A percentile compares a stretch with the other conserved stretches of the same genome.
Evolutionary conservation across 768 basidiomycete genomes (phyloP).

Genomic region (Hydnum rufescens): DNA sequence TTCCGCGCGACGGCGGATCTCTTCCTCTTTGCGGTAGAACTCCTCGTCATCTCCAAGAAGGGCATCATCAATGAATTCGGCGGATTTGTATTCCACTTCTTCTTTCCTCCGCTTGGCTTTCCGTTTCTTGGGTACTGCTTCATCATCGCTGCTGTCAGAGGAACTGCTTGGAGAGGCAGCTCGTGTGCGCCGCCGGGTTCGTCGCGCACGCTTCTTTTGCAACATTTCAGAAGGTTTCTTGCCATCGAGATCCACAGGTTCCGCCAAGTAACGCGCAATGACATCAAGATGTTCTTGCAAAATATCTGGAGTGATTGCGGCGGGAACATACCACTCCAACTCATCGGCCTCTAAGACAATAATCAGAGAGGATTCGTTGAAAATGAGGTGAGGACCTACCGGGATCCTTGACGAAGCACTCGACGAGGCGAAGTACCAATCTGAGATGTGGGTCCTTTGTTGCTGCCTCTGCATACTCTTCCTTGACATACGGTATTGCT

Average conservation of each 20-base stretch:
- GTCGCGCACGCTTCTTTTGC: conserved; percentile 35
- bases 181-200: conserved; percentile 28
- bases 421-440: conserved; percentile 61
- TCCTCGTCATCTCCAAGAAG: conserved; percentile 51
- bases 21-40: conserved; percentile 62
- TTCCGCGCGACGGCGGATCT: conserved; percentile 23
- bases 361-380: conserved; percentile 1
- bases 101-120: conserved; percentile 32
- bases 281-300: conserved; percentile 50
- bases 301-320: conserved; percentile 41
- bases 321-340: conserved; percentile 72
- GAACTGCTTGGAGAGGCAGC: conserved; percentile 15
- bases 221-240: conserved; percentile 57
- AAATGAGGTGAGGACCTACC: neutral
- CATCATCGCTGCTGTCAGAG: conserved; percentile 24
- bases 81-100: conserved; percentile 62
- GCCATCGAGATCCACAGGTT: conserved; percentile 62
- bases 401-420: conserved; percentile 18
- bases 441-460: conserved; percentile 64
- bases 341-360: conserved; percentile 37
- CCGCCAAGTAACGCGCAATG: conserved; percentile 65
- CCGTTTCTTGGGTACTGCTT: conserved; percentile 13
- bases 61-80: conserved; percentile 78
- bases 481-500: conserved; percentile 61
- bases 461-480: conserved; percentile 58